A percentile compares a stretch with the other conserved stretches of the same genome.
Evolutionary conservation across 257 asterid species (phyloP).

Genomic region (Capsicum baccatum): DNA sequence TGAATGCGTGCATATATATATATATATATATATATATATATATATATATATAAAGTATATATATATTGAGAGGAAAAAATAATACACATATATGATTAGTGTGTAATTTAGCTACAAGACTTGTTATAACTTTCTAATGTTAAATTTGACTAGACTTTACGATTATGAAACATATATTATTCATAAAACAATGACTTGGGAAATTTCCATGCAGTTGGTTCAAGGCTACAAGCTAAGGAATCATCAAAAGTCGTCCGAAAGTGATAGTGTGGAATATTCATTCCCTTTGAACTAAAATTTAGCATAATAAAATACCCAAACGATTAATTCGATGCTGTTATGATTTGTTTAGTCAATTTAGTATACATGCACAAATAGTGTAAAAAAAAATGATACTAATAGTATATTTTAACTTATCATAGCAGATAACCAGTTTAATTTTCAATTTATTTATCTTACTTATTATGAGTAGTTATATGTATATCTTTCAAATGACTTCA

Average conservation of each 20-base stretch:
- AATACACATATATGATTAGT: background rate
- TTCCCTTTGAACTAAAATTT: background rate
- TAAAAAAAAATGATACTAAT: no score
- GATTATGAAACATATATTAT: background rate
- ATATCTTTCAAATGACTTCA: no score
- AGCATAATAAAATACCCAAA: no score
- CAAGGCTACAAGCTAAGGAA: conserved; percentile 25
- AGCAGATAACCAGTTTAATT: no score
- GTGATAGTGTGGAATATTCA: background rate
- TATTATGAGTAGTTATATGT: no score
- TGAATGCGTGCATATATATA: no score
- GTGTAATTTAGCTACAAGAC: background rate
- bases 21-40: no score
- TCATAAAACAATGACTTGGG: background rate
- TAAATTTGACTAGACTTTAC: background rate
- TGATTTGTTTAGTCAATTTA: background rate
- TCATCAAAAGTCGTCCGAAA: background rate
- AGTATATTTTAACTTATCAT: no score
- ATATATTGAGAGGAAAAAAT: background rate
- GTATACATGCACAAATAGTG: background rate
- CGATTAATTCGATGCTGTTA: background rate
- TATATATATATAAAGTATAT: no score
- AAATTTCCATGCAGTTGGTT: background rate
- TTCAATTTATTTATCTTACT: no score
- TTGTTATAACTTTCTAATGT: background rate